A percentile compares a stretch with the other conserved stretches of the same genome.
phyloP scores from a whole-genome alignment of 2,329 filamentous ascomycete species.

The Beauveria sp. region DNA sequence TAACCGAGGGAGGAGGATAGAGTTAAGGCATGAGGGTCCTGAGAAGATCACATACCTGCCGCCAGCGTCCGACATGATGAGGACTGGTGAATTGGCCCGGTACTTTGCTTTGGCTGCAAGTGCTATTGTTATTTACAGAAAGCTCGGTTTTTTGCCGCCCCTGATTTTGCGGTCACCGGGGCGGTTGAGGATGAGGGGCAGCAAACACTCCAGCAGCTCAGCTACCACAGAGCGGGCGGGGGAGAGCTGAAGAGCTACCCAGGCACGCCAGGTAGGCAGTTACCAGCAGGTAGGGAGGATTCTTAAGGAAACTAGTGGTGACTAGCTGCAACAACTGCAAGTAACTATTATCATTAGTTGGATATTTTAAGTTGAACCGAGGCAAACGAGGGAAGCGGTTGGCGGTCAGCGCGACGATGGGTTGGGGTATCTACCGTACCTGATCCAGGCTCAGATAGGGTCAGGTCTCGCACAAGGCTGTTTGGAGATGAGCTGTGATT shows the following conservation, averaged over 20 bases:
- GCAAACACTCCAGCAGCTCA: background rate
- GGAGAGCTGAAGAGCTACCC: background rate
- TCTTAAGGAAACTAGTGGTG: no score
- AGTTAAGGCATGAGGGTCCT: background rate
- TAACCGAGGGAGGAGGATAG: background rate
- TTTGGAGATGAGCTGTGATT: no score
- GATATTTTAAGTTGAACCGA: no score
- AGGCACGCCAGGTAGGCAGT: no score
- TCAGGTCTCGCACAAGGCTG: no score
- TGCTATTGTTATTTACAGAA: background rate
- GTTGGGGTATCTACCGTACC: no score
- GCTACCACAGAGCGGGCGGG: background rate
- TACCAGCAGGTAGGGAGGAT: no score
- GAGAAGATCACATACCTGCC: conserved; percentile 19
- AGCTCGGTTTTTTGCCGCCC: background rate
- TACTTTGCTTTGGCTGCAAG: background rate
- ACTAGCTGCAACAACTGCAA: no score
- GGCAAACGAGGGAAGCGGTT: no score
- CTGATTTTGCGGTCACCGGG: background rate
- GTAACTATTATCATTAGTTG: no score
- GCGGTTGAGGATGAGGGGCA: conserved; percentile 2
- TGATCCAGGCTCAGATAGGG: no score
- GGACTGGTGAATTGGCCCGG: background rate
- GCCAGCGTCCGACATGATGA: conserved; percentile 24
- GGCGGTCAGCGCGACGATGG: no score